A percentile compares a stretch with the other conserved stretches of the same genome.
Conservation (phyloP, 2,329 filamentous ascomycete species). For the Polytolypa hystricis region DNA sequence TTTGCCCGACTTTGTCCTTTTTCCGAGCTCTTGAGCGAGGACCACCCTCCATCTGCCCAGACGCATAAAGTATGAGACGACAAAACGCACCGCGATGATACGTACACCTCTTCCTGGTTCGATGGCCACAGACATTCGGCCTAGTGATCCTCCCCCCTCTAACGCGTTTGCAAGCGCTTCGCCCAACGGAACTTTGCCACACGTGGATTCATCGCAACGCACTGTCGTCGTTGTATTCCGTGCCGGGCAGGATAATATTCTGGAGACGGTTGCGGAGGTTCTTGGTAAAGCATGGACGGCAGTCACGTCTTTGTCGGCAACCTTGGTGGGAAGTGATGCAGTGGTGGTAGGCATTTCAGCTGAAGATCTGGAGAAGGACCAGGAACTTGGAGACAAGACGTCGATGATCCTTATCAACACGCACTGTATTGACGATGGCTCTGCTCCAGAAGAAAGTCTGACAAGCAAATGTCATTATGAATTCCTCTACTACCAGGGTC, state of each 20-base stretch:
- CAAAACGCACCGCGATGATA: slow-evolving; percentile 18
- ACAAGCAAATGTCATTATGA: slow-evolving; percentile 70
- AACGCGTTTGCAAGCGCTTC: slow-evolving; percentile 14
- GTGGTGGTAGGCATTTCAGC: slow-evolving; percentile 57
- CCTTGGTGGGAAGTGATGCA: slow-evolving; percentile 44
- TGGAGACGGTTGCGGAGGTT: slow-evolving; percentile 65
- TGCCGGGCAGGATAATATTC: slow-evolving; percentile 60
- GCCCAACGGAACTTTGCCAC: neutral
- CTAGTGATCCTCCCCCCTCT: slow-evolving; percentile 15
- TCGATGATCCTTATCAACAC: slow-evolving; percentile 62
- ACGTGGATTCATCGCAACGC: slow-evolving; percentile 7
- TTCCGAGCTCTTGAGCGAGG: no score
- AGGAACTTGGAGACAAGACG: slow-evolving; percentile 47
- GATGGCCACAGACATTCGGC: slow-evolving; percentile 23
- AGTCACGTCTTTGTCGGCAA: slow-evolving; percentile 46
- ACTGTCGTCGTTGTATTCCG: slow-evolving; percentile 57
- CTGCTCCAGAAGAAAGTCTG: slow-evolving; percentile 54
- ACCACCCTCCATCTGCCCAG: no score
- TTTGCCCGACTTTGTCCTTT: no score
- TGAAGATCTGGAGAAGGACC: slow-evolving; percentile 45
- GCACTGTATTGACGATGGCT: slow-evolving; percentile 61
- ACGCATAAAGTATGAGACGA: neutral
- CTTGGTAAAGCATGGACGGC: slow-evolving; percentile 61
- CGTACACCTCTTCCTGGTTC: slow-evolving; percentile 22
- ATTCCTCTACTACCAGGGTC: slow-evolving; percentile 65